Percentiles rank a stretch among this genome's conserved stretches.
Conservation (phyloP, 2,329 filamentous ascomycete species). For the Trichoderma brevicompactum region DNA sequence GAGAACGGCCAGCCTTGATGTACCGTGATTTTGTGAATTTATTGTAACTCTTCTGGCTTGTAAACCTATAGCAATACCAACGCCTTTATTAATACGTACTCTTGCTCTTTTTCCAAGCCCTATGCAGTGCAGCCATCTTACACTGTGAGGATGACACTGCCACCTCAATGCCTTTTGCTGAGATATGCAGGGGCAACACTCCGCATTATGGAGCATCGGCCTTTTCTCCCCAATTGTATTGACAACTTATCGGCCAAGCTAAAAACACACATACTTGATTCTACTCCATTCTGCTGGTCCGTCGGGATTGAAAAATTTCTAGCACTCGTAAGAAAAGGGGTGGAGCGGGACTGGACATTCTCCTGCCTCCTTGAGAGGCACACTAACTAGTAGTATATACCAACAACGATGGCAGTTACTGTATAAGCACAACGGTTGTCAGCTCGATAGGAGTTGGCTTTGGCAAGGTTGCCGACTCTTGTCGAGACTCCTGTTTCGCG, state of each 20-base stretch:
- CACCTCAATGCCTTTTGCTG: not conserved
- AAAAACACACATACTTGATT: too few relatives aligned
- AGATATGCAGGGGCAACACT: not conserved
- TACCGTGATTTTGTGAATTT: too few relatives aligned
- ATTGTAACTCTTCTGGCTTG: too few relatives aligned
- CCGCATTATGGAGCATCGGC: slow-evolving; percentile 2
- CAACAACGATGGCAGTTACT: too few relatives aligned
- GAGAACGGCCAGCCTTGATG: too few relatives aligned
- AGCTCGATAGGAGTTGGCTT: too few relatives aligned
- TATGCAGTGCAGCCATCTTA: not conserved
- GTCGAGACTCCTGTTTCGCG: not conserved
- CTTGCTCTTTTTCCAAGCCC: not conserved
- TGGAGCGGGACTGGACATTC: not conserved
- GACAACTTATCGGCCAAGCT: not conserved
- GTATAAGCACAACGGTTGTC: too few relatives aligned
- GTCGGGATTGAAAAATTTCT: too few relatives aligned
- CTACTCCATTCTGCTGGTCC: not conserved
- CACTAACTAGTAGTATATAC: too few relatives aligned
- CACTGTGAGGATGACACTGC: not conserved
- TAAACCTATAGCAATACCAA: too few relatives aligned
- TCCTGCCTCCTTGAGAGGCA: too few relatives aligned
- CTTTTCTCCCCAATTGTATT: not conserved
- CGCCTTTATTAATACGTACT: not conserved
- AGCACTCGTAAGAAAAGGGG: not conserved
- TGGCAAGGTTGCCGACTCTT: too few relatives aligned